Base-by-base conservation (phyloP, 2,329 filamentous ascomycete species). In the Sporothrix pseudoabietina region DNA sequence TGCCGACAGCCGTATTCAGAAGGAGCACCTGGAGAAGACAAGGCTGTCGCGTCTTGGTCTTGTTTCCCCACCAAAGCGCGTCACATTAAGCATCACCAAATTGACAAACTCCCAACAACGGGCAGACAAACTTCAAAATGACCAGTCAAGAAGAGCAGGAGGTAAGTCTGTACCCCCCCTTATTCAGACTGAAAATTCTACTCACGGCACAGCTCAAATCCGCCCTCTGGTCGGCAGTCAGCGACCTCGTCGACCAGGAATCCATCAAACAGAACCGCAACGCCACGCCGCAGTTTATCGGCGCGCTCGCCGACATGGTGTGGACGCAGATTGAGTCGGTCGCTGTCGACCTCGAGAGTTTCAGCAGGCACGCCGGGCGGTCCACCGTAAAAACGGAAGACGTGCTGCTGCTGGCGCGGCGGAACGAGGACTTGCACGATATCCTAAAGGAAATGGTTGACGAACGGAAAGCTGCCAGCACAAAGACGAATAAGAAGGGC, bases 201-300 rank as follows among this genome's bases (percentile, higher is more conserved):
- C 19, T 35, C 16, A 57, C 54, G 2, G 8, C 5, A 41, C 90
- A 91, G 76, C 88, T 96, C 78, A 97, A 97, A 85, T 90, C 92
- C 49, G 92, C 92, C 16, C 88, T 97, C 32, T 97, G 94, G 94
- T 91, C 91, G 79, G 88, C 90, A 32, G 88, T 97, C 74, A 93
- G 93, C 77, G 92, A 94, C 80, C 95, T 97, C 74, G 92, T 97
- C 76, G 95, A 98, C 80, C 90, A 95, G 76, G 92, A 97, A 80
- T 91, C 90, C 22, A 83, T 94, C 41, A 85, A 87, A 73, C 85
- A 90, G 39, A 89, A 92, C 79, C 87, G 93, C 76, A 98, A 97
- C 81, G 93, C 94, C 7, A 97, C 95, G 35, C 93, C 93, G 1
- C 94, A 97, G 79, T 97, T 97, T 81, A 97, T 97, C 77, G 94